Base-by-base conservation (phyloP, 441 rosid genomes). In the Populus hybrid region DNA sequence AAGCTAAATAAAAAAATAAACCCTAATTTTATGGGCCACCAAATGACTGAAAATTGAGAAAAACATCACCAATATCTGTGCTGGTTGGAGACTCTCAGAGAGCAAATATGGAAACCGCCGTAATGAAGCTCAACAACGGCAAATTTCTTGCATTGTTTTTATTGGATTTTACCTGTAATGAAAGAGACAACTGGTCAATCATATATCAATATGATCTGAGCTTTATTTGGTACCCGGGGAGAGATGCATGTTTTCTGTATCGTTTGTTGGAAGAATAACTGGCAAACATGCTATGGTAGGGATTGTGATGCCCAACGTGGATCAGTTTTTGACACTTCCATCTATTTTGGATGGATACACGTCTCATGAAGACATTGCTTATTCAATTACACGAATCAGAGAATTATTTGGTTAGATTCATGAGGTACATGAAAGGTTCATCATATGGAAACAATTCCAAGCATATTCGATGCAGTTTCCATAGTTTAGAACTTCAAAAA, bases 91-190 rank as follows among this genome's bases (percentile, higher is more conserved):
- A 36, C 1, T 63, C 70, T 7, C 77, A 69, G 24, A 69, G 59
- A 10, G 28, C 40, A 7, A 6, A 54, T n/a, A 74, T 64, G 77
- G 77, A 34, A 74, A 63, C 65, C 21, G 14, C 59, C 1, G 23
- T 10, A 5, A 50, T 64, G 1, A 69, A 64, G 35, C 77, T 74
- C 65, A 57, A 38, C 70, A 12, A 69, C 36, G 38, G 70, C 69
- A 21, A 74, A 74, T 64, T 57, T 74, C 2, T 38, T 74, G 14
- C 28, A 6, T 11, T 65, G 57, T 35, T 74, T 74, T 64, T 38
- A 59, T 21, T 36, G 70, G 70, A 35, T 35, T 23, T 64, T 74
- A 69, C 69, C 69, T 36, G 20, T 28, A 63, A 74, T 65, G 77
- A 61, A 65, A 18, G 70, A 74, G 20, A 18, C 70, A 7, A 8